A percentile compares a stretch with the other conserved stretches of the same genome.
Evolutionary conservation across 306 rosid genomes (phyloP).

Genomic region (Quercus glauca): DNA sequence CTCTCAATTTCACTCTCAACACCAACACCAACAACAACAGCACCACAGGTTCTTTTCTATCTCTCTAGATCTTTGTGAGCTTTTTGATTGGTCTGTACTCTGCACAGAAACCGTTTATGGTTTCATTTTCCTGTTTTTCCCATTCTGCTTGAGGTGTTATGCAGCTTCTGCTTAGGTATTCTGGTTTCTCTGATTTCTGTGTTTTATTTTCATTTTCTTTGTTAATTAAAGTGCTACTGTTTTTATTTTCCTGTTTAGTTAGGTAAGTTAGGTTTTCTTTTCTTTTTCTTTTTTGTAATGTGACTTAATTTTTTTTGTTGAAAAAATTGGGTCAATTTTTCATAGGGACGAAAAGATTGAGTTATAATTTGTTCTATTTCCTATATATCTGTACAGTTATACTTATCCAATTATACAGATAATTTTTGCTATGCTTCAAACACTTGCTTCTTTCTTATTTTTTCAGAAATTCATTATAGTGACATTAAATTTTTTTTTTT

Average conservation of each 20-base stretch:
- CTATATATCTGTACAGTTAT: too few relatives aligned
- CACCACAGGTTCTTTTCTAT: slow-evolving; percentile 42
- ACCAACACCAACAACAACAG: neutral
- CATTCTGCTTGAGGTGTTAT: neutral
- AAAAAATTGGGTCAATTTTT: neutral
- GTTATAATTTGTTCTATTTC: neutral
- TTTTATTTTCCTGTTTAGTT: neutral
- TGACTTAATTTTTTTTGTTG: neutral
- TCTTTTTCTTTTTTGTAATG: neutral
- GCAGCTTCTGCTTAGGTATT: neutral
- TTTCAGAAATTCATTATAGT: too few relatives aligned
- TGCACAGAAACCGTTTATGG: neutral
- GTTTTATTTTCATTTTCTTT: neutral
- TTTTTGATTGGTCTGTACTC: neutral
- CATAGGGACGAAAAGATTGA: neutral
- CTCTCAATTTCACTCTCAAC: slow-evolving; percentile 33
- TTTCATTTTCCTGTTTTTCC: neutral
- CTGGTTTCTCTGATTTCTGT: neutral
- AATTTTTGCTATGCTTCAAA: too few relatives aligned
- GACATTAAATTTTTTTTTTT: too few relatives aligned
- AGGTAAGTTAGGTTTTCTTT: slow-evolving; percentile 15
- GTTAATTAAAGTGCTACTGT: neutral
- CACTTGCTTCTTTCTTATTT: too few relatives aligned
- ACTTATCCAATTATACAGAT: too few relatives aligned
- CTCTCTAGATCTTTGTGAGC: slow-evolving; percentile 32